A percentile compares a stretch with the other conserved stretches of the same genome.
These are phyloP conservation scores for Paecilomyces formosus DNA, from an alignment of 2,329 filamentous ascomycete genomes.

Conservation along the genomic window DNA sequence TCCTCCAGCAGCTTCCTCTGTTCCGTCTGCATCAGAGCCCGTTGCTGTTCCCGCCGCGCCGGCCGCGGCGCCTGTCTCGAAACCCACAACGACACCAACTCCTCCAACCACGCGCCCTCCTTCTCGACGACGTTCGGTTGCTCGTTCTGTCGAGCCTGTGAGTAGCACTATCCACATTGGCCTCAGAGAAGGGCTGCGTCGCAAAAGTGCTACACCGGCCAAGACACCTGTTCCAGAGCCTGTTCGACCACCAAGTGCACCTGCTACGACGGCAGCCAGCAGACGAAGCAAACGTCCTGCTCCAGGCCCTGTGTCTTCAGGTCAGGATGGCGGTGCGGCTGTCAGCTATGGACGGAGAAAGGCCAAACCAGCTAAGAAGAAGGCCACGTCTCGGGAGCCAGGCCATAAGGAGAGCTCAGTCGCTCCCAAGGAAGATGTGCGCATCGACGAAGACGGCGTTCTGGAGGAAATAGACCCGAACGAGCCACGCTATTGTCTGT, in stretches of 20 bases:
- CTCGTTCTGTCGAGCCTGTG: slow-evolving; percentile 18
- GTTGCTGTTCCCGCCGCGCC: neutral
- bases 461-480: slow-evolving; percentile 51
- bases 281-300: slow-evolving; percentile 52
- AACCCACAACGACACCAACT: slow-evolving; percentile 17
- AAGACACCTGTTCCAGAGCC: slow-evolving; percentile 35
- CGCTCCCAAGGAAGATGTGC: slow-evolving; percentile 28
- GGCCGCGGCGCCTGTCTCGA: slow-evolving; percentile 8
- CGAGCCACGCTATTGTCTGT: slow-evolving; percentile 58
- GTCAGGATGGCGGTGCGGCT: slow-evolving; percentile 53
- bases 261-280: slow-evolving; percentile 23
- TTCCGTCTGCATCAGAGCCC: neutral
- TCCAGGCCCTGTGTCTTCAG: slow-evolving; percentile 51
- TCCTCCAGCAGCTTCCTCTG: neutral
- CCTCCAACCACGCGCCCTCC: slow-evolving; percentile 25
- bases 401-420: slow-evolving; percentile 15
- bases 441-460: slow-evolving; percentile 42
- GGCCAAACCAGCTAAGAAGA: slow-evolving; percentile 42
- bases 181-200: slow-evolving; percentile 26
- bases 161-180: slow-evolving; percentile 9
- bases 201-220: slow-evolving; percentile 36
- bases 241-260: slow-evolving; percentile 27
- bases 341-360: slow-evolving; percentile 55
- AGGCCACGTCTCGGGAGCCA: slow-evolving; percentile 33
- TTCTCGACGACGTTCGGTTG: slow-evolving; percentile 23